These are phyloP conservation scores for Nicotiana paniculata DNA, from an alignment of 257 asterid genomes.

Conservation along the genomic window DNA sequence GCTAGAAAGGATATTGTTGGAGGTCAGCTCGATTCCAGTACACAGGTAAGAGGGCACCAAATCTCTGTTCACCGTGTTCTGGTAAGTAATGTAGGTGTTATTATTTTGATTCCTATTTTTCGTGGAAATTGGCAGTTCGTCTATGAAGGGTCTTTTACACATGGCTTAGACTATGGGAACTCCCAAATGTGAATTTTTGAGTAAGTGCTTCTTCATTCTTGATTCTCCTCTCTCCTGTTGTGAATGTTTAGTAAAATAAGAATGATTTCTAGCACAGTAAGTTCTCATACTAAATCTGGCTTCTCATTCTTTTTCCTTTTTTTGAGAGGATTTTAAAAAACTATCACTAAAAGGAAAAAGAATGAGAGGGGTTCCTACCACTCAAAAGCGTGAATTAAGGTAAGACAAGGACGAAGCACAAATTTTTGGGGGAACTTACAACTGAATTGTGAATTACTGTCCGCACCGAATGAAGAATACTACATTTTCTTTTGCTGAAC, in stretches of 20 bases:
- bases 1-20: conserved; percentile 29
- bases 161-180: conserved; percentile 45
- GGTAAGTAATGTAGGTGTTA: conserved; percentile 5
- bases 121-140: conserved; percentile 34
- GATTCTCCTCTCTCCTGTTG: not conserved
- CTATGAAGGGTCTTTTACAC: conserved; percentile 46
- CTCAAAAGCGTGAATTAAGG: not conserved
- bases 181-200: conserved; percentile 38
- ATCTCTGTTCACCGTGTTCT: not conserved
- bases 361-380: not conserved
- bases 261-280: not conserved
- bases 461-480: not conserved
- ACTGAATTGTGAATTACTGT: not conserved
- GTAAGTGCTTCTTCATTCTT: conserved; percentile 30
- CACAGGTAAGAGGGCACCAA: conserved; percentile 30
- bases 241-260: not conserved
- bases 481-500: not conserved
- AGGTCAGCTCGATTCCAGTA: conserved; percentile 32
- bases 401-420: not conserved
- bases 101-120: conserved; percentile 7
- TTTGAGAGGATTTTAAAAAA: too few species aligned
- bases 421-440: not conserved
- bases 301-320: not conserved
- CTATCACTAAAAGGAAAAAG: not conserved
- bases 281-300: not conserved